Percentiles rank a stretch among this genome's conserved stretches.
Evolutionary conservation across 495 filamentous ascomycete genomes (phyloP).

Genomic region (Xeromyces bisporus): DNA sequence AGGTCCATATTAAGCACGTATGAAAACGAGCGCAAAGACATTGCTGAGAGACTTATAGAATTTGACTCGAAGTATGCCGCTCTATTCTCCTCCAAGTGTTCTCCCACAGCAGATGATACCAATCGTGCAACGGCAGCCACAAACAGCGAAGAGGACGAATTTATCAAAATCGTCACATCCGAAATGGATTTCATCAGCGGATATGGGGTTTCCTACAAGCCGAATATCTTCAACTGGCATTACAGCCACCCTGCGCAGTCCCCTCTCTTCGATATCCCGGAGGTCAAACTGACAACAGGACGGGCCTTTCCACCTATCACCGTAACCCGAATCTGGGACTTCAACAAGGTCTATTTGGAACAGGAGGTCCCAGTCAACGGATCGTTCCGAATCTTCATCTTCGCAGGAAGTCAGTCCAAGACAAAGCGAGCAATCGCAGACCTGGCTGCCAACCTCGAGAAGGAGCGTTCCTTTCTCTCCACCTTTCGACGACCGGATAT

Average conservation of each 20-base stretch:
- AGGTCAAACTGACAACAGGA: constrained; percentile 45
- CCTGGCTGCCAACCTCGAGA: constrained; percentile 44
- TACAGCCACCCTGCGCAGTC: constrained; percentile 53
- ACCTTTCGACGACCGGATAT: constrained; percentile 46
- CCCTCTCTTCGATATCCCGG: constrained; percentile 43
- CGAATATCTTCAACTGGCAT: constrained; percentile 54
- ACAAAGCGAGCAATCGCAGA: constrained; percentile 48
- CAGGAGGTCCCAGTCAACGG: constrained; percentile 79
- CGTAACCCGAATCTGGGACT: constrained; percentile 69
- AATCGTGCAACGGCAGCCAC: constrained; percentile 15
- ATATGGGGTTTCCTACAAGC: constrained; percentile 45
- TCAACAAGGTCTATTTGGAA: constrained; percentile 74
- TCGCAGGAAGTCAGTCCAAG: constrained; percentile 48
- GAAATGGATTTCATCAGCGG: constrained; percentile 49
- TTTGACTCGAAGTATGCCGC: constrained; percentile 54
- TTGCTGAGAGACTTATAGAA: constrained; percentile 44
- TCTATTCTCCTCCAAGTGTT: constrained; percentile 44
- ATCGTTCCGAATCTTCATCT: constrained; percentile 71
- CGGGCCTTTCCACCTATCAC: constrained; percentile 56
- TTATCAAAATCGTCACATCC: constrained; percentile 47
- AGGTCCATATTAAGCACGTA: constrained; percentile 39
- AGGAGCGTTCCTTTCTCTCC: constrained; percentile 51
- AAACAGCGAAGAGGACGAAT: constrained; percentile 36
- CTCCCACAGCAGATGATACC: constrained; percentile 38
- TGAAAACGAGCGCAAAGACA: constrained; percentile 35